Evolutionary conservation across 495 filamentous ascomycete genomes (phyloP), one percentile per base, ranked within the genome.

Genomic region (Podospora pseudopauciseta): DNA sequence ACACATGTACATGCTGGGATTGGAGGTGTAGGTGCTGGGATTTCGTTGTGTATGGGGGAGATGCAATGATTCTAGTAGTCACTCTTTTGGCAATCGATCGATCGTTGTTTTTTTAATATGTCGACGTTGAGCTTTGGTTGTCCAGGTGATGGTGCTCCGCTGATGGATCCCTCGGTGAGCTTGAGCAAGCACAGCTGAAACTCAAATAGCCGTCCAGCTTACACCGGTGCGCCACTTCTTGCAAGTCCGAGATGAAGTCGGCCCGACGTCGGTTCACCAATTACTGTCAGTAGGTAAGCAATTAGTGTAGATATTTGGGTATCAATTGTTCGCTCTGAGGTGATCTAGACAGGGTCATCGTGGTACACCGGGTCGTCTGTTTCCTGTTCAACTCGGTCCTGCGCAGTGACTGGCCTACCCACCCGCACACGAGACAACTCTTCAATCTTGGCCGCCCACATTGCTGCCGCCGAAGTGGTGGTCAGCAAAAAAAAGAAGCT

Each of bases 401-500:
- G 64, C 13, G 59, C 64, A 11, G 70, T 67, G 26, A 75, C 60
- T 3, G 67, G 72, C 18, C 69, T 60, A 4, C 75, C 75, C 39
- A 77, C 71, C 16, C 72, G 55, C 30, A 73, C 54, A 28, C 76
- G 70, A 20, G 72, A 67, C 63, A 70, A 67, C 64, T 82, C 74
- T 70, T 87, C 84, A 32, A 87, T 73, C 27, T 80, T 79, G 0
- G 90, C 88, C 5, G 90, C 91, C 93, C 93, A 99, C 32, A 99
- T 78, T 9, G 93, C 95, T 6, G 94, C 90, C 0, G 94, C 95
- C 49, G 90, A 76, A 3, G 85, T 81, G 4, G 79, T 94, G 0
- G 93, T 97, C 70, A 96, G 88, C 26, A 95, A 84, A 76, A 97
- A 97, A 70, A 92, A 87, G 69, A 97, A 91, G n/a, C 90, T 93